Conservation (phyloP, 2,329 filamentous ascomycete species). For the Fusarium heterosporum region DNA sequence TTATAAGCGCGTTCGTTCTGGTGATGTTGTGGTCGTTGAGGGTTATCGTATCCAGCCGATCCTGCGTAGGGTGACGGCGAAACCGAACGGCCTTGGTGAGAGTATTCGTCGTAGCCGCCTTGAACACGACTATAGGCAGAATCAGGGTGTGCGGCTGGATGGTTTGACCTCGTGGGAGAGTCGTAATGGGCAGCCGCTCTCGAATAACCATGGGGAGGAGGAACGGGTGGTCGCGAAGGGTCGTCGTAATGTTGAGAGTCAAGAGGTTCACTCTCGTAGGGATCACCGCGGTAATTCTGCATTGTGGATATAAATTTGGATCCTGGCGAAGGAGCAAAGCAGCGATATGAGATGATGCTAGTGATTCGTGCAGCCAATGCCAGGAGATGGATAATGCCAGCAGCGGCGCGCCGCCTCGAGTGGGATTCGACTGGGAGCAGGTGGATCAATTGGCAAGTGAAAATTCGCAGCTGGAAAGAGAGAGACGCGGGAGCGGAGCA, state of each 20-base stretch:
- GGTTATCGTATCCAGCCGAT: constrained; percentile 40
- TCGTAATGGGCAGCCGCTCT: constrained; percentile 46
- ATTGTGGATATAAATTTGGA: constrained; percentile 44
- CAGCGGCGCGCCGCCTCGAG: constrained; percentile 40
- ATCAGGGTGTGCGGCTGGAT: constrained; percentile 44
- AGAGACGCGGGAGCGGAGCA: constrained; percentile 19
- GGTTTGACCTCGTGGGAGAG: constrained; percentile 35
- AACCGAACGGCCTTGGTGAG: constrained; percentile 25
- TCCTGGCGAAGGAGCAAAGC: constrained; percentile 24
- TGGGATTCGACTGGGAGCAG: constrained; percentile 18
- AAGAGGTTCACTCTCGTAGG: constrained; percentile 54
- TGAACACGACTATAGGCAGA: constrained; percentile 41
- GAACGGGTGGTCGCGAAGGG: constrained; percentile 38
- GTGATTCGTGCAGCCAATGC: constrained; percentile 22
- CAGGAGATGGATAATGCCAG: constrained; percentile 38
- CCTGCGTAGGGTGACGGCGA: constrained; percentile 39
- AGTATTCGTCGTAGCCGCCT: constrained; percentile 37
- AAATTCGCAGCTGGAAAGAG: constrained; percentile 25
- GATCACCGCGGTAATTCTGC: constrained; percentile 51
- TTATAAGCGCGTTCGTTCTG: constrained; percentile 41
- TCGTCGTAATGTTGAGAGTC: constrained; percentile 47
- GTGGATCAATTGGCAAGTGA: constrained; percentile 22
- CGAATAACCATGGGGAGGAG: constrained; percentile 43
- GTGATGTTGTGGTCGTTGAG: constrained; percentile 37
- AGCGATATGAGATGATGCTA: constrained; percentile 11